Evolutionary conservation across 805 yeast genomes (phyloP).

Genomic region (Yarrowia sp.): DNA sequence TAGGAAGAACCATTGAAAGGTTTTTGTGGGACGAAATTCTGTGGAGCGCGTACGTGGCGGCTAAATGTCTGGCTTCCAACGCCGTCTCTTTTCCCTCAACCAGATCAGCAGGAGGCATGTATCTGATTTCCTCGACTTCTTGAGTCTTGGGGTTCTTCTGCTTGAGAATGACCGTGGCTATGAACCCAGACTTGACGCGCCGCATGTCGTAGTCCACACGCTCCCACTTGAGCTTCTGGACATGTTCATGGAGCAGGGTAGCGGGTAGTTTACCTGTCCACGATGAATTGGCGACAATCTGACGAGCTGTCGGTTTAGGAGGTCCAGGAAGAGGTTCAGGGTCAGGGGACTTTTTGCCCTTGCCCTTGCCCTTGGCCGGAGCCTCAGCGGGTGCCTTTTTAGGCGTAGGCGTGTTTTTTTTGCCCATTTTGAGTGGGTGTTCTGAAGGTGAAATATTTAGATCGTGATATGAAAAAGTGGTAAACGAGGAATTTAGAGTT

Average conservation of each 20-base stretch:
- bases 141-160: constrained; percentile 84
- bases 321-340: constrained; percentile 6
- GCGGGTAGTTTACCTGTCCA: constrained; percentile 98
- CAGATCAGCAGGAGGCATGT: constrained; percentile 59
- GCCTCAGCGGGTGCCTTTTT: constrained; percentile 12
- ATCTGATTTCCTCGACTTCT: constrained; percentile 64
- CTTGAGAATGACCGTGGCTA: constrained; percentile 68
- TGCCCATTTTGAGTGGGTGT: constrained; percentile 1
- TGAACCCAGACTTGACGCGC: constrained; percentile 60
- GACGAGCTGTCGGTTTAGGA: constrained; percentile 24
- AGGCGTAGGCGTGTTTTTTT: constrained; percentile 24
- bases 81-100: constrained; percentile 77
- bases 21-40: constrained; percentile 82
- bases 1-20: constrained; percentile 85
- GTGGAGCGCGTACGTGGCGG: constrained; percentile 87
- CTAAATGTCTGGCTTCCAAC: constrained; percentile 85
- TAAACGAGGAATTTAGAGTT: too few relatives aligned
- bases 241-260: constrained; percentile 80
- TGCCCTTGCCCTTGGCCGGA: neutral
- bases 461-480: too few relatives aligned
- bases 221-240: constrained; percentile 90
- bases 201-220: constrained; percentile 80
- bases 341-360: constrained; percentile 19
- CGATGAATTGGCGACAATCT: constrained; percentile 68
- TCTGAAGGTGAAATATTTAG: neutral